Conservation (phyloP, 2,329 filamentous ascomycete genomes). For the Talaromyces piceae region DNA sequence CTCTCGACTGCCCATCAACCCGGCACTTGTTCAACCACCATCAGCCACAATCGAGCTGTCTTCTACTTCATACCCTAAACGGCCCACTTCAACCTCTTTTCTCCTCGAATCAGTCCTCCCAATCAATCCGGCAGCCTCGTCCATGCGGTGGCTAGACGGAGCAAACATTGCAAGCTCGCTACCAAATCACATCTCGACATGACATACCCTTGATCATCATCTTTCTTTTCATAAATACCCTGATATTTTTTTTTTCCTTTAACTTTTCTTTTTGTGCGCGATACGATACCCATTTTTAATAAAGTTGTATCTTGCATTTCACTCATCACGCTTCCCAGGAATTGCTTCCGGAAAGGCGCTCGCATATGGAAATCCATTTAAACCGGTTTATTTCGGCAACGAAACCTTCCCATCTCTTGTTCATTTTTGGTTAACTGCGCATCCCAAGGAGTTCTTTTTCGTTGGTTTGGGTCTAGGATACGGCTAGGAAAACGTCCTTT, state of each 20-base stretch:
- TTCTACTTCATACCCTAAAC: background rate
- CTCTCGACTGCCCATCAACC: background rate
- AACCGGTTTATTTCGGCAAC: background rate
- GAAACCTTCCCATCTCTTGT: background rate
- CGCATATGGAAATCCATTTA: background rate
- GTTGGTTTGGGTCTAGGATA: no score
- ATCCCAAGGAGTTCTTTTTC: background rate
- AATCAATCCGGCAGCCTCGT: slow-evolving; percentile 25
- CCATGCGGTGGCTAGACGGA: background rate
- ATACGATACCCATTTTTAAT: slow-evolving; percentile 3
- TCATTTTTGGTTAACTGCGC: background rate
- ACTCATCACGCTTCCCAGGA: background rate
- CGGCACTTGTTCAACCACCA: slow-evolving; percentile 5
- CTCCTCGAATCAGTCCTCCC: slow-evolving; percentile 26
- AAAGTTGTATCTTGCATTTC: slow-evolving; percentile 1
- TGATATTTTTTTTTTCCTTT: no score
- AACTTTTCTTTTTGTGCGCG: background rate
- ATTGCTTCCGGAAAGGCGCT: background rate
- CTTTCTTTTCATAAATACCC: background rate
- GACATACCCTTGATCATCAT: background rate
- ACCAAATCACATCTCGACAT: background rate
- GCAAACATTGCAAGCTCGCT: background rate
- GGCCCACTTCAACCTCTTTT: slow-evolving; percentile 15
- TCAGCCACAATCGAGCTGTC: slow-evolving; percentile 16
- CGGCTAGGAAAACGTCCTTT: no score